Evolutionary conservation across 129 eudicot species (phyloP).

Genomic region (Lactuca sativa): DNA sequence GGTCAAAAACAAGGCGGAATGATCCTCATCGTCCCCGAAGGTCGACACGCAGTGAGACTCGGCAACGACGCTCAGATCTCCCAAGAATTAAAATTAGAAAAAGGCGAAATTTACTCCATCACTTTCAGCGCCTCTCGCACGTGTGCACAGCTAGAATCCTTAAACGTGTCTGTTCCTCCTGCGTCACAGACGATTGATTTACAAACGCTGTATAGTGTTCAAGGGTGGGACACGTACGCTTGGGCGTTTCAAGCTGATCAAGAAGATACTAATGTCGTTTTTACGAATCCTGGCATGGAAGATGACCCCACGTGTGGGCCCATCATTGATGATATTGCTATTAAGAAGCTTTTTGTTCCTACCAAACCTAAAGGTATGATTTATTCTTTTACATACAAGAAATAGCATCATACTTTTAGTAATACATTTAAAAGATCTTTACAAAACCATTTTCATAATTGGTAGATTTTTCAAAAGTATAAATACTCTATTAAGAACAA

Average conservation of each 20-base stretch:
- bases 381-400: no score
- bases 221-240: slow-evolving; percentile 96
- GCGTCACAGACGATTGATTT: slow-evolving; percentile 85
- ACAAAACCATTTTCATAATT: background rate
- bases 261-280: slow-evolving; percentile 51
- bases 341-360: slow-evolving; percentile 85
- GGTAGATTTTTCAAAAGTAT: no score
- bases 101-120: slow-evolving; percentile 72
- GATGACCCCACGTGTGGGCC: slow-evolving; percentile 99
- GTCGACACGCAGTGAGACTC: slow-evolving; percentile 77
- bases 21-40: slow-evolving; percentile 97
- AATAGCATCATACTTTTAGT: background rate
- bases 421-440: background rate
- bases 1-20: slow-evolving; percentile 97
- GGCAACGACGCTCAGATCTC: slow-evolving; percentile 94
- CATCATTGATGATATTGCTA: slow-evolving; percentile 85
- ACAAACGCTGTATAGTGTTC: slow-evolving; percentile 86
- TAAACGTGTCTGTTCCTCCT: slow-evolving; percentile 83
- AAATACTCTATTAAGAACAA: background rate
- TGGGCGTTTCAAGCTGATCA: slow-evolving; percentile 85
- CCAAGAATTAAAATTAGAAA: slow-evolving; percentile 69
- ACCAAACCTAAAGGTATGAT: slow-evolving; percentile 62
- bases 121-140: slow-evolving; percentile 97
- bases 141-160: slow-evolving; percentile 95
- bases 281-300: slow-evolving; percentile 90